Conservation (phyloP, 2,329 filamentous ascomycete genomes). For the Cladophialophora yegresii region DNA sequence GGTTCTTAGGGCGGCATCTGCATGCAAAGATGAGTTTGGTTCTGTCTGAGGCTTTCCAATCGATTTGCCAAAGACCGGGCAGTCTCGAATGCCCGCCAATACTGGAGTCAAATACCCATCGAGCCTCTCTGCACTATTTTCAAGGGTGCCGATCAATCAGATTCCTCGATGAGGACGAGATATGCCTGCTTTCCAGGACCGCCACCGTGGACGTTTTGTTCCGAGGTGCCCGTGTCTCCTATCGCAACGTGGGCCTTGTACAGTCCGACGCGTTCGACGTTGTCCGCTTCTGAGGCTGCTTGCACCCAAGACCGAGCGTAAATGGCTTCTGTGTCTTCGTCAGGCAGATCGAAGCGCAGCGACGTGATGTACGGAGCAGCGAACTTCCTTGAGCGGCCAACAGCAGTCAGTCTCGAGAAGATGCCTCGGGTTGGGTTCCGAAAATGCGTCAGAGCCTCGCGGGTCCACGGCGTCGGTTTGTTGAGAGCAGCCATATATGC, state of each 20-base stretch:
- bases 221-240: slow-evolving; percentile 1
- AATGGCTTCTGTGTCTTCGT: background rate
- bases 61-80: background rate
- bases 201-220: background rate
- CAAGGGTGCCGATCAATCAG: background rate
- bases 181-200: slow-evolving; percentile 6
- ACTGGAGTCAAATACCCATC: background rate
- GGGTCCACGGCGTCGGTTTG: slow-evolving; percentile 5
- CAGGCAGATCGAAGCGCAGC: slow-evolving; percentile 4
- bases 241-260: background rate
- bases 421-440: slow-evolving; percentile 2
- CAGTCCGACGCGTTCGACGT: slow-evolving; percentile 4
- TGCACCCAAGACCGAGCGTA: background rate
- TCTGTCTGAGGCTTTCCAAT: background rate
- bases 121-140: background rate
- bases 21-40: background rate
- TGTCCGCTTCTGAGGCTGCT: background rate
- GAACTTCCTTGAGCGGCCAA: background rate
- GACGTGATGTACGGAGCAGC: slow-evolving; percentile 1
- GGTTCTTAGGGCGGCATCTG: background rate
- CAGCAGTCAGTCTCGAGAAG: background rate
- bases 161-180: slow-evolving; percentile 1
- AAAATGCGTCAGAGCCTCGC: slow-evolving; percentile 4
- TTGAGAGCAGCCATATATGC: slow-evolving; percentile 3
- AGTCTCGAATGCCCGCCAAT: background rate